Evolutionary conservation across 768 basidiomycete species (phyloP).

Genomic region (Amanita pallidorosea): DNA sequence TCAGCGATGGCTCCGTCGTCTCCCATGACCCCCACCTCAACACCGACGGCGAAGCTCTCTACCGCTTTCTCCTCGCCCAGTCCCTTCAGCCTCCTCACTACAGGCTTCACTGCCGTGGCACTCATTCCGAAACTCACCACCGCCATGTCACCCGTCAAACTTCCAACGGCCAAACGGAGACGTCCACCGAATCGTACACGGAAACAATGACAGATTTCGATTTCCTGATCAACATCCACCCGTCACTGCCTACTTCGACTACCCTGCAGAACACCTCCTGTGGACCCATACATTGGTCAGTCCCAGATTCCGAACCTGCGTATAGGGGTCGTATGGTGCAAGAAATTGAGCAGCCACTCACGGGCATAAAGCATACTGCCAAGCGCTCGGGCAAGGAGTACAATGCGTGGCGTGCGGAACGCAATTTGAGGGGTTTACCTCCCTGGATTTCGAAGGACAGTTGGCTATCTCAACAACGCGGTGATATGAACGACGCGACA

Average conservation of each 20-base stretch:
- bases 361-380: constrained; percentile 24
- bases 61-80: constrained; percentile 60
- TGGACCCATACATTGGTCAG: constrained; percentile 42
- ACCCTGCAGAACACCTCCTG: constrained; percentile 24
- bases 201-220: constrained; percentile 60
- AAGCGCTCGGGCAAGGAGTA: constrained; percentile 24
- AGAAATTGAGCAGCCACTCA: constrained; percentile 33
- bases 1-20: constrained; percentile 37
- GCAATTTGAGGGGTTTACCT: constrained; percentile 29
- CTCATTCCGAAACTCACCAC: constrained; percentile 42
- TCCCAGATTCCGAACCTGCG: constrained; percentile 51
- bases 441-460: constrained; percentile 24
- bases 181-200: constrained; percentile 38
- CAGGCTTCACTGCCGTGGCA: constrained; percentile 39
- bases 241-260: constrained; percentile 7
- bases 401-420: constrained; percentile 25
- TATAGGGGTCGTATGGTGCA: constrained; percentile 54
- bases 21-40: constrained; percentile 68
- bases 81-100: constrained; percentile 33
- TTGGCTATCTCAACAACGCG: neutral
- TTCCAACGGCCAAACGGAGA: constrained; percentile 22
- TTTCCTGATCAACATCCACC: constrained; percentile 46
- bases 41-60: constrained; percentile 59
- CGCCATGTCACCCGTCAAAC: constrained; percentile 30
- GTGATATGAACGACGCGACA: neutral